Evolutionary conservation across 208 protist genomes (phyloP), one percentile per base, ranked within the genome.

Genomic region (Trypanosoma cruzi): DNA sequence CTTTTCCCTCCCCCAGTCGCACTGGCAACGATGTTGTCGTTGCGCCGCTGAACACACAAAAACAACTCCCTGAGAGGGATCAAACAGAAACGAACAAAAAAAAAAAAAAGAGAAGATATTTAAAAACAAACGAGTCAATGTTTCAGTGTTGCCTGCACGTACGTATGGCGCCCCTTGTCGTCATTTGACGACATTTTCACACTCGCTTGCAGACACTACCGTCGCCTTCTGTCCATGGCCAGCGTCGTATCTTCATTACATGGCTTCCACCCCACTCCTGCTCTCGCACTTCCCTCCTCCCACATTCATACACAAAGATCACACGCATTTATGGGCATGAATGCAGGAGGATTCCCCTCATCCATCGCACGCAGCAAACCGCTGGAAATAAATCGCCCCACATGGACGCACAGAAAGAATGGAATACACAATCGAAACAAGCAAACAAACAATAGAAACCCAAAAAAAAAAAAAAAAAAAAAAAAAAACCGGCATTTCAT

Each of bases 401-500:
- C 44, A 13, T 49, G 20, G 20, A 6, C 44, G 7, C 20, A 49
- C 4, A 20, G 44, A 3, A 49, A 22, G 4, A 22, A 49, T 49
- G 44, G 16, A 49, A 22, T 20, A 22, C 4, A 49, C 11, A 49
- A 49, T 20, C 5, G 7, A 62, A 68, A 75, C n/a, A 65, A 71
- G 73, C 22, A 76, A 76, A 73, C 18, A 29, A 70, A 62, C 64
- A 69, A 59, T 20, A 37, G 28, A 37, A 7, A n/a, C 54, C 5
- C 20, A 59, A 16, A 46, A 0, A 58, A 46, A 69, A 22, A 55
- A 73, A 55, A 48, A 73, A 68, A 64, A 65, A 62, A 60, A 77
- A 70, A 69, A 54, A 22, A 67, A 64, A 65, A 61, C 73, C 60
- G 31, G 5, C 11, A 24, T 28, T 13, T 64, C 8, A 48, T 46